phyloP scores from a whole-genome alignment of 176 grass and related monocot genomes.

The Guadua angustifolia region DNA sequence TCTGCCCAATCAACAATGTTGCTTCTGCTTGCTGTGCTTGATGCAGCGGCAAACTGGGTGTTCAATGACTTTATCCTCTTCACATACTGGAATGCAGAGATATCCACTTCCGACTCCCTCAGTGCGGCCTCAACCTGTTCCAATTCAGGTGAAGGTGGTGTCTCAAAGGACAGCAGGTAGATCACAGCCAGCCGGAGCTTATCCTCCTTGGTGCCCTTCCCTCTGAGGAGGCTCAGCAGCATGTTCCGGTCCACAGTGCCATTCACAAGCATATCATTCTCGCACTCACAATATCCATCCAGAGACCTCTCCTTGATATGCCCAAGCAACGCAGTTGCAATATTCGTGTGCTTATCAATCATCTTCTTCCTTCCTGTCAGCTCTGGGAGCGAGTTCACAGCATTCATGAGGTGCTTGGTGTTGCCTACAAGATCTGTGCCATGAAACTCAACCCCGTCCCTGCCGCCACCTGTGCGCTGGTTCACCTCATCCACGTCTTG shows the following conservation, averaged over 20 bases:
- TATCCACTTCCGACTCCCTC: constrained; percentile 81
- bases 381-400: constrained; percentile 90
- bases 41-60: constrained; percentile 69
- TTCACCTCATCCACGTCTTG: constrained; percentile 96
- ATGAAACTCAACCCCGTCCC: constrained; percentile 81
- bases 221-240: constrained; percentile 71
- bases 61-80: constrained; percentile 93
- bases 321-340: constrained; percentile 78
- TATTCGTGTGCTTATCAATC: constrained; percentile 94
- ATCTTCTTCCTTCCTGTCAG: constrained; percentile 89
- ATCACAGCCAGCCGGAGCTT: constrained; percentile 84
- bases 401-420: constrained; percentile 92
- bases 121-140: constrained; percentile 77
- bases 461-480: constrained; percentile 68
- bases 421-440: constrained; percentile 92
- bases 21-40: constrained; percentile 74
- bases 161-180: constrained; percentile 88
- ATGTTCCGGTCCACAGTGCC: constrained; percentile 68
- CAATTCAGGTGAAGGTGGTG: constrained; percentile 62
- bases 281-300: constrained; percentile 75
- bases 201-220: constrained; percentile 88
- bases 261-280: constrained; percentile 84
- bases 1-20: constrained; percentile 99
- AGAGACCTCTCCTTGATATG: constrained; percentile 91
- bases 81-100: constrained; percentile 84